Evolutionary conservation across 768 basidiomycete species (phyloP).

Genomic region (Grammothele lineata): DNA sequence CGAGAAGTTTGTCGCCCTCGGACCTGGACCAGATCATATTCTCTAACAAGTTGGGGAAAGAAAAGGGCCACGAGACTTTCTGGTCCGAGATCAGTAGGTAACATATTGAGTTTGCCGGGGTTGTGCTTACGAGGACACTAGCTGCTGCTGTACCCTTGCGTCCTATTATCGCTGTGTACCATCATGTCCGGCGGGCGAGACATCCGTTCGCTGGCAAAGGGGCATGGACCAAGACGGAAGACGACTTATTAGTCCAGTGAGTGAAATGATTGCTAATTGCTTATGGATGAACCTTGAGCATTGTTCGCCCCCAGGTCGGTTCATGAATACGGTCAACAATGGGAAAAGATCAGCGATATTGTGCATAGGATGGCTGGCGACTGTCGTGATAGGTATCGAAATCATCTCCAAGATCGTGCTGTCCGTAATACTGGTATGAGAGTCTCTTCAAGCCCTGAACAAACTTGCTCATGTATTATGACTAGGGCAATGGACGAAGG

Average conservation of each 20-base stretch:
- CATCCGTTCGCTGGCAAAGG: conserved; percentile 72
- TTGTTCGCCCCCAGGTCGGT: conserved; percentile 51
- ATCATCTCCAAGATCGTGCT: conserved; percentile 69
- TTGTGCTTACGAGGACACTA: conserved; percentile 23
- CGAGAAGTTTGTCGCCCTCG: conserved; percentile 47
- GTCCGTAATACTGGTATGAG: conserved; percentile 52
- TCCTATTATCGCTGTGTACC: conserved; percentile 81
- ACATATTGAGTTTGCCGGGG: not conserved
- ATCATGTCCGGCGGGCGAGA: conserved; percentile 65
- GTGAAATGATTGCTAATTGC: conserved; percentile 17
- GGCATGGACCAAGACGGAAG: conserved; percentile 65
- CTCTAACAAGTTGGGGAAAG: conserved; percentile 55
- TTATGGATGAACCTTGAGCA: not conserved
- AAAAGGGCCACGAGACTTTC: conserved; percentile 62
- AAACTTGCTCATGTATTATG: not conserved
- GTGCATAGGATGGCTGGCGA: conserved; percentile 78
- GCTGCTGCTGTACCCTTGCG: conserved; percentile 69
- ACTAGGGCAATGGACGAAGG: conserved; percentile 68
- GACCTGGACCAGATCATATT: conserved; percentile 65
- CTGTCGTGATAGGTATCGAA: conserved; percentile 83
- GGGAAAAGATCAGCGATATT: conserved; percentile 69
- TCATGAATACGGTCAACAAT: conserved; percentile 63
- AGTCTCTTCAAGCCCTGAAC: not conserved
- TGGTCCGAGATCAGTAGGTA: conserved; percentile 77
- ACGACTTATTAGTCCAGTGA: conserved; percentile 58